Evolutionary conservation across 106 monocot genomes (phyloP), one percentile per base, ranked within the genome.

Genomic region (Apostasia shenzhenica): DNA sequence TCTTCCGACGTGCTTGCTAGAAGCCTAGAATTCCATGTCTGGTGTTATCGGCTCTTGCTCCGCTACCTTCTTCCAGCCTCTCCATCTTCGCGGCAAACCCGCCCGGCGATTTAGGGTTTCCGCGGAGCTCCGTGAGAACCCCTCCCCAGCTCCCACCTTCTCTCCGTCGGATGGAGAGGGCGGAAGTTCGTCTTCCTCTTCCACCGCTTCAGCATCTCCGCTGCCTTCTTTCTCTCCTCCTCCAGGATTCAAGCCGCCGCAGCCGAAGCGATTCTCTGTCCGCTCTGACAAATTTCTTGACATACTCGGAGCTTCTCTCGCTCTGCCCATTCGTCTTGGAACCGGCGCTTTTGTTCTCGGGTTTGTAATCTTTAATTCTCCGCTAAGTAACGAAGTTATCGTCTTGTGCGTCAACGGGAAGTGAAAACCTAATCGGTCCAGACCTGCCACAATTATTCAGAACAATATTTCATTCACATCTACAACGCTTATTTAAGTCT

Each of bases 321-420:
- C 74, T 3, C 14, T 74, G 37, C 56, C 37, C 2, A 66, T 74
- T 67, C 74, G 66, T 57, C 74, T 74, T 45, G 74, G 74, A 11
- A 74, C 67, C 5, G 74, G 73, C 1, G 74, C 66, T 45, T 50
- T 74, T 48, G 66, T 67, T 74, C 66, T 55, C 66, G 66, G 74
- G 74, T 74, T 66, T 67, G 66, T 13, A 45, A 45, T 43, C 4
- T 50, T 50, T 8, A 50, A 8, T 50, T 50, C 8, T 5, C 50
- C 8, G 50, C 50, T 26, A 26, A 26, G 26, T 26, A 26, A 26
- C 26, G 26, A 26, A 26, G 26, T 26, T 26, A 26, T 26, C 26
- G 26, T 26, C 26, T 26, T 26, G 26, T 26, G 26, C 26, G 26
- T 26, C 26, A 26, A 26, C 26, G 26, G 26, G 26, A 26, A 26